These are phyloP conservation scores for Aureobasidium sp. DNA, from an alignment of 2,329 filamentous ascomycete genomes.

Conservation along the genomic window DNA sequence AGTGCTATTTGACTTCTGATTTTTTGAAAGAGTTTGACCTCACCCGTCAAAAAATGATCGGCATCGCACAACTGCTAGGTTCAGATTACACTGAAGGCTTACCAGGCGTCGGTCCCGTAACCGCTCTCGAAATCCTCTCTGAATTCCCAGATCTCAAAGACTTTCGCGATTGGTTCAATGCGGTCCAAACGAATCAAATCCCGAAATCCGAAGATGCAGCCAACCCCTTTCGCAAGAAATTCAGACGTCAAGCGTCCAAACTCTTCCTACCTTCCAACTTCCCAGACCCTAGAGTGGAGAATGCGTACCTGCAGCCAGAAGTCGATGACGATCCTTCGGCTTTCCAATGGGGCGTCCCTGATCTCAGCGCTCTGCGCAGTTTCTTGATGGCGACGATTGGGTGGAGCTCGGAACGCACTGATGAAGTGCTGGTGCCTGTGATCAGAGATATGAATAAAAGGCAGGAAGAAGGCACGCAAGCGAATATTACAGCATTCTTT, in stretches of 20 bases:
- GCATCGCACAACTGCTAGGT: slow-evolving; percentile 82
- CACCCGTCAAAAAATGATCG: slow-evolving; percentile 78
- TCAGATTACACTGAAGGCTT: slow-evolving; percentile 94
- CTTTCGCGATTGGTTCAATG: slow-evolving; percentile 83
- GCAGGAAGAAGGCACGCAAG: slow-evolving; percentile 83
- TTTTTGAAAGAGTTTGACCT: slow-evolving; percentile 85
- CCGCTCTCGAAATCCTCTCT: slow-evolving; percentile 85
- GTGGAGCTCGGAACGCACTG: slow-evolving; percentile 84
- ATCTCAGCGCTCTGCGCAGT: slow-evolving; percentile 72
- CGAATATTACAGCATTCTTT: slow-evolving; percentile 93
- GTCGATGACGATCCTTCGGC: slow-evolving; percentile 70
- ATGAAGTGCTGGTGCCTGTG: slow-evolving; percentile 92
- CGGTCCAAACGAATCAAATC: slow-evolving; percentile 62
- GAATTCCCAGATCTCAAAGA: slow-evolving; percentile 72
- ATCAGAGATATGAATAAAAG: slow-evolving; percentile 91
- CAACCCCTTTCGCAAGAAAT: slow-evolving; percentile 73
- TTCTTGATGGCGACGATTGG: slow-evolving; percentile 91
- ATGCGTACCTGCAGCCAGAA: slow-evolving; percentile 79
- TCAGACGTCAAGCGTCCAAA: slow-evolving; percentile 75
- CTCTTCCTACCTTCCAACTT: slow-evolving; percentile 78
- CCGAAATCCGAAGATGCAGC: slow-evolving; percentile 49
- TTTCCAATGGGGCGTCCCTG: slow-evolving; percentile 95
- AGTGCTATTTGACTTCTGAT: slow-evolving; percentile 82
- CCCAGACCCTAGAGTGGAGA: slow-evolving; percentile 67
- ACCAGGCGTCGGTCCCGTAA: slow-evolving; percentile 85